These are phyloP conservation scores for Zoysia pacifica DNA, from an alignment of 176 grass and related monocot genomes.

Conservation along the genomic window DNA sequence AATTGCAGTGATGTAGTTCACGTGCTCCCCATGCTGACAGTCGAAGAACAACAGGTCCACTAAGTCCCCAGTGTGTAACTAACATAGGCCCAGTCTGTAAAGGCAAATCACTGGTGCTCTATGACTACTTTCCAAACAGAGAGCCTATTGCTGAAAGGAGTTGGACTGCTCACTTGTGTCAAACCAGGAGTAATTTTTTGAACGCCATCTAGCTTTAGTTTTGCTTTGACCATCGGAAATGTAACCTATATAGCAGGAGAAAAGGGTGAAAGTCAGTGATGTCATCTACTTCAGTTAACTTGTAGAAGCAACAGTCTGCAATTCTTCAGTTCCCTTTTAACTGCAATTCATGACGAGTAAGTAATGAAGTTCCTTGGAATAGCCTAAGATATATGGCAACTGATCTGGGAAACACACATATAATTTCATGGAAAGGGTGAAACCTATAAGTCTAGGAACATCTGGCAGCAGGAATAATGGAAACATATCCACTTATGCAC, in stretches of 20 bases:
- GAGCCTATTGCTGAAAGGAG: constrained; percentile 4
- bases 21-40: constrained; percentile 91
- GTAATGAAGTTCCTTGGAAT: not conserved
- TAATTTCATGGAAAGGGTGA: not conserved
- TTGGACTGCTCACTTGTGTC: constrained; percentile 54
- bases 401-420: not conserved
- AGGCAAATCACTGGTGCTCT: constrained; percentile 24
- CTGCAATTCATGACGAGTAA: not conserved
- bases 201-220: constrained; percentile 64
- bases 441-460: not conserved
- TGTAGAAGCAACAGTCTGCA: not conserved
- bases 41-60: constrained; percentile 79
- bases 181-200: constrained; percentile 60
- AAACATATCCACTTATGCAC: not conserved
- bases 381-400: not conserved
- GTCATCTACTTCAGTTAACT: not conserved
- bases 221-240: constrained; percentile 78
- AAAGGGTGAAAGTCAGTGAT: not conserved
- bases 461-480: not conserved
- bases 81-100: constrained; percentile 75
- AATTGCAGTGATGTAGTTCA: constrained; percentile 70
- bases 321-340: not conserved
- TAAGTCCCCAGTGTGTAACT: constrained; percentile 95
- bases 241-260: constrained; percentile 56
- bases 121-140: not conserved